Evolutionary conservation across 2,329 filamentous ascomycete species (phyloP), one percentile per base, ranked within the genome.

Genomic region (Fusarium fracticaudum): DNA sequence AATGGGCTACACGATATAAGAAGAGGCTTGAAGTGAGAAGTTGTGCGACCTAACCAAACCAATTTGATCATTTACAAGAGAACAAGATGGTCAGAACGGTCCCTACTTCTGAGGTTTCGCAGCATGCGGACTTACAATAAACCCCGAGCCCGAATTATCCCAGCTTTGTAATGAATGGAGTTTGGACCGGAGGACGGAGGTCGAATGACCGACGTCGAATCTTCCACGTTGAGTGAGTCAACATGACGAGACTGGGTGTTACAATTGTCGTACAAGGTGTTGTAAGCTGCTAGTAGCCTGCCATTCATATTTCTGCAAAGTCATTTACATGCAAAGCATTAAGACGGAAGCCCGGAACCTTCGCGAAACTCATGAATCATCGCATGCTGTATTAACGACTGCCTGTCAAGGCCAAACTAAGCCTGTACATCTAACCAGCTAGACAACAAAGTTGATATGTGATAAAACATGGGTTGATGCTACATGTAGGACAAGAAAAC

Each of bases 71-170:
- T 55, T 48, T 38, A 20, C 4, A 64, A 59, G 64, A 60, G 47
- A 64, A 60, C 38, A 14, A 33, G 37, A 43, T 59, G 48, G 40
- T 62, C 33, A 48, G 22, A 54, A 53, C 61, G 44, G 50, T 50
- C 55, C 64, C 55, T 72, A 60, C 63, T 44, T 69, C 12, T 59
- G 40, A 51, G 9, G 63, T 72, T 74, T 55, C 68, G 60, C 71
- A 51, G 24, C 72, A 69, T 22, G n/a, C 72, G 72, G 72, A 72
- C 53, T 65, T 74, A 43, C 17, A 69, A 60, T 41, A 48, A 69
- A 69, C 43, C 44, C 72, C 72, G 72, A 74, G 72, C 24, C 72
- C 72, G 72, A 72, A 71, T 35, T 12, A 31, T 11, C 14, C 26
- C 11, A 40, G 29, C 45, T 41, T 33, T 37, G 31, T 40, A 37